Evolutionary conservation across 306 rosid genomes (phyloP), one percentile per base, ranked within the genome.

Genomic region (Citrullus amarus): DNA sequence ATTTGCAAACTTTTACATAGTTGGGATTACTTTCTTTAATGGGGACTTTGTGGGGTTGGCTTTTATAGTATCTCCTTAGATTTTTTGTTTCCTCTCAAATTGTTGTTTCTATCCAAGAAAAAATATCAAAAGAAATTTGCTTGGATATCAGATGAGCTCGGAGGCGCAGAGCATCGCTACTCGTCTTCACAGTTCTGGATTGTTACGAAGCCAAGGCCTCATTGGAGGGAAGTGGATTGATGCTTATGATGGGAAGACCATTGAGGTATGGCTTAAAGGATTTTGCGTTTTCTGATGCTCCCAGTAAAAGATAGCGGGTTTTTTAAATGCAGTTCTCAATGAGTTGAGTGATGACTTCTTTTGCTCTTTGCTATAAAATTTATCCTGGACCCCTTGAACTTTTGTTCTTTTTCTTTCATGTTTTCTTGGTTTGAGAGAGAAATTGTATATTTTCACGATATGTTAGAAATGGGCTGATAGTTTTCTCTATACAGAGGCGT

Each of bases 181-280:
- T 79, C 90, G 83, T 86, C 98, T 95, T 44, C 84, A 13, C 50
- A 87, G 79, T 80, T 83, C 92, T 57, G 99, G 96, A 43, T 81
- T 95, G 57, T 79, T 91, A 83, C 89, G 93, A 76, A 92, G 89
- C 51, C 93, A 92, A 85, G 99, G 96, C 76, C 99, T 95, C 72
- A 90, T 95, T 78, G 99, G 93, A 63, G 99, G 93, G 75, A 88
- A 87, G 85, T 95, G 99, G 99, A 77, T 70, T 15, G 96, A 95
- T 83, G 90, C 99, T 72, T 91, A 92, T 79, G 96, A 92, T 81
- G 95, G 92, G 25, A 86, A 88, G 79, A 95, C 97, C 81, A 80
- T 91, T 58, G 18, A 92, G 99, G 98, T 92, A 78, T 75, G 66
- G 13, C 73, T 54, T 55, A 60, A 73, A 53, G 15, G 25, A 72